Conservation (phyloP, 2,329 filamentous ascomycete species). For the Hypoxylon sp. region DNA sequence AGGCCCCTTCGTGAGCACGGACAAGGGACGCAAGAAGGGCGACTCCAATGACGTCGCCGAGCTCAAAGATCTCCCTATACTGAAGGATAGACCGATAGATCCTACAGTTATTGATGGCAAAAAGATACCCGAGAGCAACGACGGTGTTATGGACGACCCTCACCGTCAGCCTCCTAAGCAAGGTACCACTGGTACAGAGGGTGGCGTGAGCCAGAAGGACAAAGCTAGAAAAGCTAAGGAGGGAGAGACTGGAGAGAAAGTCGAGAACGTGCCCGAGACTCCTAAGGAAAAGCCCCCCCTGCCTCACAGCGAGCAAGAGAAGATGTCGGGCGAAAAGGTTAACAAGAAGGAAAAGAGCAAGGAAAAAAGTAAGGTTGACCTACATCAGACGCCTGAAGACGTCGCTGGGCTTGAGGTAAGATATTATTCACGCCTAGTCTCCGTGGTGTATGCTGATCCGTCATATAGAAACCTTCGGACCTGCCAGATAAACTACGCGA, state of each 20-base stretch:
- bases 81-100: slow-evolving; percentile 66
- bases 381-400: slow-evolving; percentile 55
- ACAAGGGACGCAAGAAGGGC: slow-evolving; percentile 57
- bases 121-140: slow-evolving; percentile 73
- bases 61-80: slow-evolving; percentile 57
- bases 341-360: slow-evolving; percentile 57
- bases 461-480: slow-evolving; percentile 79
- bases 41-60: slow-evolving; percentile 53
- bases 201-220: slow-evolving; percentile 88
- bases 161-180: slow-evolving; percentile 80
- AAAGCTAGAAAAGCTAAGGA: slow-evolving; percentile 80
- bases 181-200: slow-evolving; percentile 89
- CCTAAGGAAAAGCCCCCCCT: slow-evolving; percentile 89
- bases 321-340: slow-evolving; percentile 63
- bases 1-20: slow-evolving; percentile 80
- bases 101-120: slow-evolving; percentile 69
- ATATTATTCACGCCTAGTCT: background rate
- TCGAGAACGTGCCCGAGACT: slow-evolving; percentile 81
- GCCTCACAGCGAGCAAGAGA: slow-evolving; percentile 83
- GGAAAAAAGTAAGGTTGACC: slow-evolving; percentile 60
- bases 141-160: slow-evolving; percentile 95
- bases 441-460: slow-evolving; percentile 41
- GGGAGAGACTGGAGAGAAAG: slow-evolving; percentile 72
- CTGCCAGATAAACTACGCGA: slow-evolving; percentile 84
- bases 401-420: slow-evolving; percentile 71